Evolutionary conservation across 768 basidiomycete species (phyloP), one percentile per base, ranked within the genome.

Genomic region (Nevesoporus exiguus): DNA sequence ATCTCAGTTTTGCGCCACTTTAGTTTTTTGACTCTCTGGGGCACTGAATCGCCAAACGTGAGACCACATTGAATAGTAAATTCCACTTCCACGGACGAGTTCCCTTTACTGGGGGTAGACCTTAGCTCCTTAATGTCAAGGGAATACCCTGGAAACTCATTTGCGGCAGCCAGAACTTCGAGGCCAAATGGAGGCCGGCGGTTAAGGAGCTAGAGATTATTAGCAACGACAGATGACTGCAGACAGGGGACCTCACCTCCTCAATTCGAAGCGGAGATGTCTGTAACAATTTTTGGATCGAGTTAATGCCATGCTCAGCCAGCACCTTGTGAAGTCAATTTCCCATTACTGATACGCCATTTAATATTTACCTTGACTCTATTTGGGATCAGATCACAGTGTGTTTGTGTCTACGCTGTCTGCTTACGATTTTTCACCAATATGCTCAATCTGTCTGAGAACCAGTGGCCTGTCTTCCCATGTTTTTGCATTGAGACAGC

Each of bases 401-500:
- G 11, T 14, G 15, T n/a, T 36, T 33, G 33, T 17, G 29, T 22
- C 22, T 31, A 24, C 31, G 9, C 15, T 14, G 39, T n/a, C 15
- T 14, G 71, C 87, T 66, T 52, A 92, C 90, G 90, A 91, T 80
- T 92, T 93, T 65, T 93, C 91, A 30, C 95, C 96, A 39, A 98
- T 85, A n/a, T 85, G 82, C 31, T 90, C 85, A 47, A 98, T 79
- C 67, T 98, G 96, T 14, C 88, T 80, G 50, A 98, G 79, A 7
- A 96, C 87, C 14, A 85, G 74, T 5, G 93, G 84, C 19, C 90
- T 76, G 62, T 93, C 88, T 62, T 98, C 95, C 96, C 96, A 98
- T 40, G 92, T 86, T 61, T 87, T 93, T 5, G 90, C 91, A 49
- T 76, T 80, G 34, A 98, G 64, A 60, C 85, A 88, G 11, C 95